phyloP scores from a whole-genome alignment of 1,139 yeast genomes.

The Yamadazyma atlantica region DNA sequence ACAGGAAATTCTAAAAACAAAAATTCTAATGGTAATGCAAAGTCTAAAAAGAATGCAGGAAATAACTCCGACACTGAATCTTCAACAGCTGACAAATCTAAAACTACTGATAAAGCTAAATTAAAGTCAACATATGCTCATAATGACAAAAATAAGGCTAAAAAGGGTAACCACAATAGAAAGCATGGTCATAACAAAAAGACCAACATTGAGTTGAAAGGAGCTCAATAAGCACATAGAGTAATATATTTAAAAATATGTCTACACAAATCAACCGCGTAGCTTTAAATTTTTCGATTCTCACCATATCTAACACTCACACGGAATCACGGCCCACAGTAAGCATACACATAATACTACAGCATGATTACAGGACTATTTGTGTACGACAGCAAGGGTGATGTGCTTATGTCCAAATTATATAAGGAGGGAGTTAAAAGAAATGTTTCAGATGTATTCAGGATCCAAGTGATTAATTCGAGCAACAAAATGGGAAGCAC shows the following conservation, averaged over 20 bases:
- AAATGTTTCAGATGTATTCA: conserved; percentile 83
- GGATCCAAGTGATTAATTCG: conserved; percentile 80
- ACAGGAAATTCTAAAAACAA: not conserved
- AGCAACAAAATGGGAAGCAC: conserved; percentile 30
- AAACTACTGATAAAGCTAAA: conserved; percentile 18
- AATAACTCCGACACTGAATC: not conserved
- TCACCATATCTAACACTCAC: no score
- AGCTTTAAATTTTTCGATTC: not conserved
- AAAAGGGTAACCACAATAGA: conserved; percentile 62
- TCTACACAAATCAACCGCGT: not conserved
- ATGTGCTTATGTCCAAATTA: conserved; percentile 74
- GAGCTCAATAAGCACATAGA: not conserved
- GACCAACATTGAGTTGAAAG: conserved; percentile 8
- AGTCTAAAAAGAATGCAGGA: not conserved
- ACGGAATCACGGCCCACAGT: no score
- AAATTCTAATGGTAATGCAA: conserved; percentile 7
- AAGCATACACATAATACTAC: no score
- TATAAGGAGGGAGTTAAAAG: conserved; percentile 65
- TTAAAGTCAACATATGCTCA: conserved; percentile 27
- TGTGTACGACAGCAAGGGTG: conserved; percentile 78
- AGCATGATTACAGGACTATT: conserved; percentile 80
- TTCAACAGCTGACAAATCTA: no score
- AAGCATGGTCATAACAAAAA: conserved; percentile 62
- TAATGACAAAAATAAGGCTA: conserved; percentile 58
- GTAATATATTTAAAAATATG: not conserved